These are phyloP conservation scores for Ilex asprella DNA, from an alignment of 257 asterid species.

Conservation along the genomic window DNA sequence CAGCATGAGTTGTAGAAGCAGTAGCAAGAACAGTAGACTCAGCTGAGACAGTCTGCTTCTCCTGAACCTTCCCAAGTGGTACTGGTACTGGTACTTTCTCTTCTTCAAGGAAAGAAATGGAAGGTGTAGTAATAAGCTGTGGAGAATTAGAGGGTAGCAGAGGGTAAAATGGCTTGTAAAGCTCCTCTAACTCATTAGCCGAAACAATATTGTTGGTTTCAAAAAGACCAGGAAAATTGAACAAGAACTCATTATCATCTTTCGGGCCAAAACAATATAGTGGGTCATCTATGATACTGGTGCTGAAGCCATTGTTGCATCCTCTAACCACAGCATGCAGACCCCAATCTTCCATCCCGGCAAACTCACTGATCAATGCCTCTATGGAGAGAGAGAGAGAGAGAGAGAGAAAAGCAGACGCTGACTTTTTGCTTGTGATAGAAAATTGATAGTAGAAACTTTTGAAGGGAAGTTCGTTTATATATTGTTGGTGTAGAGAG, in stretches of 20 bases:
- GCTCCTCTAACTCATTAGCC: constrained; percentile 51
- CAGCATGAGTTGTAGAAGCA: constrained; percentile 23
- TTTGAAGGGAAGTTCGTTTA: constrained; percentile 16
- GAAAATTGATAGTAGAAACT: not conserved
- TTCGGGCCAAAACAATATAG: too few relatives aligned
- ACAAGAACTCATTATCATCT: constrained; percentile 8
- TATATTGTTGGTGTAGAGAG: constrained; percentile 7
- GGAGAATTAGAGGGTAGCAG: constrained; percentile 19
- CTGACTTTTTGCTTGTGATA: constrained; percentile 24
- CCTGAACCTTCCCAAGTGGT: constrained; percentile 2
- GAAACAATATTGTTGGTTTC: constrained; percentile 17
- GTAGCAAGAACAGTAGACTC: constrained; percentile 18
- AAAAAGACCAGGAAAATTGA: constrained; percentile 30
- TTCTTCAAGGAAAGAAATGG: constrained; percentile 8
- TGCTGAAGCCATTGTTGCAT: constrained; percentile 30
- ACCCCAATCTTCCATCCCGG: constrained; percentile 52
- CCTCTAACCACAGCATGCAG: constrained; percentile 55
- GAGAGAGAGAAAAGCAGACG: constrained; percentile 14
- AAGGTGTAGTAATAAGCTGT: not conserved
- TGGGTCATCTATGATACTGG: too few relatives aligned
- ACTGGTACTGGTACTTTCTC: constrained; percentile 11
- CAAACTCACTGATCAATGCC: not conserved
- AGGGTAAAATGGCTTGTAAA: constrained; percentile 70
- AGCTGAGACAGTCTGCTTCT: constrained; percentile 7
- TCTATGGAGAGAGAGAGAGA: not conserved